These are phyloP conservation scores for Diaporthe ampelina DNA, from an alignment of 2,329 filamentous ascomycete species.

Conservation along the genomic window DNA sequence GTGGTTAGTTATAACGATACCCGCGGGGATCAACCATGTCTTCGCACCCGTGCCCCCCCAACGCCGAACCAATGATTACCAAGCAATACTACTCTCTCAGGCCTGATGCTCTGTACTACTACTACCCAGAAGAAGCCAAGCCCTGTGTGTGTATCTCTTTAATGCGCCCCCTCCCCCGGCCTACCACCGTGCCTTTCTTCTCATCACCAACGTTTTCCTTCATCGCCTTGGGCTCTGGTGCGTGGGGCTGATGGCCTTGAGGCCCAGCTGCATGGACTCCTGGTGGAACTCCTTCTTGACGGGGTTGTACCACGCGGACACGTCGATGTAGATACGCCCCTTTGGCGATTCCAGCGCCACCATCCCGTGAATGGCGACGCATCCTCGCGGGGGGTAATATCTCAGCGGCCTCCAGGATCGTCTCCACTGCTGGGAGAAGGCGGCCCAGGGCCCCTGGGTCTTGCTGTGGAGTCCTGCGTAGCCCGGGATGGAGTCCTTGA, in stretches of 20 bases:
- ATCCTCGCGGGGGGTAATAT: slow-evolving; percentile 63
- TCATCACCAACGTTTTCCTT: background rate
- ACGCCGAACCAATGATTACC: slow-evolving; percentile 28
- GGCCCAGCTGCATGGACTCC: slow-evolving; percentile 53
- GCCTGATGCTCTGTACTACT: background rate
- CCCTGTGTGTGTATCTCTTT: background rate
- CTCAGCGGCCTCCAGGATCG: slow-evolving; percentile 60
- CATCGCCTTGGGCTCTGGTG: slow-evolving; percentile 38
- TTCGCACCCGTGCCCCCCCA: background rate
- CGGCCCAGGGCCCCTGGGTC: slow-evolving; percentile 52
- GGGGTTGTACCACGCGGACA: slow-evolving; percentile 68
- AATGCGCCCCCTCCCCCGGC: background rate
- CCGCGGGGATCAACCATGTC: background rate
- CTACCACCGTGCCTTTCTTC: background rate
- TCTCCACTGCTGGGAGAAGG: slow-evolving; percentile 50
- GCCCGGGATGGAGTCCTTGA: slow-evolving; percentile 44
- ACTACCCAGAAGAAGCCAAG: background rate
- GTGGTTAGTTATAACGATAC: slow-evolving; percentile 8
- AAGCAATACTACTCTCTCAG: background rate
- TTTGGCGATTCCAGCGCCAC: slow-evolving; percentile 65
- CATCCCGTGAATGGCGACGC: slow-evolving; percentile 66
- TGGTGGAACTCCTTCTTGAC: slow-evolving; percentile 62
- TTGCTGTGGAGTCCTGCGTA: slow-evolving; percentile 46
- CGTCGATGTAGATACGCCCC: slow-evolving; percentile 64
- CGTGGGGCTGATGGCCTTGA: slow-evolving; percentile 49